Conservation (phyloP, 768 basidiomycete species). For the Lentinus tigrinus region DNA sequence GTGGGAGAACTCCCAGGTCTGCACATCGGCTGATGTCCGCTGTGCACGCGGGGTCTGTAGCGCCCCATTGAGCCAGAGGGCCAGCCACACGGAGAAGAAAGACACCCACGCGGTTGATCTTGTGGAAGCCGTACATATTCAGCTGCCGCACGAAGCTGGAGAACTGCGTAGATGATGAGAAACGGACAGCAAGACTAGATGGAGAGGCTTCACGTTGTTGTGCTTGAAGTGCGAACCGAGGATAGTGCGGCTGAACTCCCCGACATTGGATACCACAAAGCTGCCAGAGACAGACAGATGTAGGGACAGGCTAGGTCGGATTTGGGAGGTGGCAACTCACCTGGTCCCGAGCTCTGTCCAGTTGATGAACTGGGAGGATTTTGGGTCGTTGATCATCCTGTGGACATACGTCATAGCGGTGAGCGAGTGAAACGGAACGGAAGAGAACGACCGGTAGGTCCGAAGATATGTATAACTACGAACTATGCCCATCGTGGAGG, state of each 20-base stretch:
- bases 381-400: constrained; percentile 86
- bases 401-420: neutral
- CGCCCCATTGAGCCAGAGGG: neutral
- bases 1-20: constrained; percentile 89
- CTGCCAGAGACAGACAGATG: constrained; percentile 31
- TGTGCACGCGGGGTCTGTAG: constrained; percentile 77
- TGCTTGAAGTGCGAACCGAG: constrained; percentile 88
- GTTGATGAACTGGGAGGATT: constrained; percentile 74
- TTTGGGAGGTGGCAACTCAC: constrained; percentile 23
- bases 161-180: constrained; percentile 50
- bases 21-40: constrained; percentile 74
- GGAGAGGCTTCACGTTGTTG: constrained; percentile 63
- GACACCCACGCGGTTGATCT: constrained; percentile 72
- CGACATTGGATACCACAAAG: constrained; percentile 83
- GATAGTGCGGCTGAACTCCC: constrained; percentile 83
- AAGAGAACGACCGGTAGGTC: neutral
- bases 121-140: constrained; percentile 97
- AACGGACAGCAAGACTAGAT: constrained; percentile 1
- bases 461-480: neutral
- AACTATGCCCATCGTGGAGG: constrained; percentile 2
- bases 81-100: neutral
- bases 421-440: neutral
- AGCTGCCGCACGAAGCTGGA: constrained; percentile 92
- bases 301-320: neutral
- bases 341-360: constrained; percentile 83